These are phyloP conservation scores for Penicillium sp. DNA, from an alignment of 2,329 filamentous ascomycete genomes.

Conservation along the genomic window DNA sequence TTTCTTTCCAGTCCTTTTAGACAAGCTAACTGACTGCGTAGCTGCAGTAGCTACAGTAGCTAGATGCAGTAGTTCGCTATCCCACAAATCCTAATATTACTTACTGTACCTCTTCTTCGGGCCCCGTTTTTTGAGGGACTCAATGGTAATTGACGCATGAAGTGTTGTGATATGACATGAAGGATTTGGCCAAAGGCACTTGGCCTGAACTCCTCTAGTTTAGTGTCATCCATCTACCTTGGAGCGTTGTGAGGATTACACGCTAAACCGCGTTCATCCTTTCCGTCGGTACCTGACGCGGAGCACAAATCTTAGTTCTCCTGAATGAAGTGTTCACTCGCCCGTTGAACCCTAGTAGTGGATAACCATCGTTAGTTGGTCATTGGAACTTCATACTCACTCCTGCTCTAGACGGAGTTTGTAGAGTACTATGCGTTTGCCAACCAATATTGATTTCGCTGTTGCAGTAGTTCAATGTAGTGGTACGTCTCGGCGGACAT, in stretches of 20 bases:
- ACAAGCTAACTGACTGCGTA: background rate
- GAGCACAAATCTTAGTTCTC: background rate
- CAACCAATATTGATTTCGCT: background rate
- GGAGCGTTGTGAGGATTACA: background rate
- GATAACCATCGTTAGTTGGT: background rate
- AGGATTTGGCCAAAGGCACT: background rate
- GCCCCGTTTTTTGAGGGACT: background rate
- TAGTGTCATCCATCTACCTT: background rate
- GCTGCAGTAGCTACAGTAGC: background rate
- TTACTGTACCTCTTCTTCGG: background rate
- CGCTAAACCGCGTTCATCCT: background rate
- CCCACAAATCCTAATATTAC: background rate
- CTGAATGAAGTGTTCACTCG: background rate
- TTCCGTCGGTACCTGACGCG: slow-evolving; percentile 1
- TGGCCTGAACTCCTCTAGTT: background rate
- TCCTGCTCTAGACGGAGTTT: background rate
- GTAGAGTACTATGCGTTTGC: background rate
- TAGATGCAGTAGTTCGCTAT: background rate
- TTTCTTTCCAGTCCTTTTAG: background rate
- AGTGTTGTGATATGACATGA: background rate
- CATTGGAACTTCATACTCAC: too few species aligned
- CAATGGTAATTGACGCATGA: background rate
- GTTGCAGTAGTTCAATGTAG: background rate
- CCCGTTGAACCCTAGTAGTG: background rate
- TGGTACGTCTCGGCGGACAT: slow-evolving; percentile 3